Conservation (phyloP, 345 rosid species). For the Hevea brasiliensis region DNA sequence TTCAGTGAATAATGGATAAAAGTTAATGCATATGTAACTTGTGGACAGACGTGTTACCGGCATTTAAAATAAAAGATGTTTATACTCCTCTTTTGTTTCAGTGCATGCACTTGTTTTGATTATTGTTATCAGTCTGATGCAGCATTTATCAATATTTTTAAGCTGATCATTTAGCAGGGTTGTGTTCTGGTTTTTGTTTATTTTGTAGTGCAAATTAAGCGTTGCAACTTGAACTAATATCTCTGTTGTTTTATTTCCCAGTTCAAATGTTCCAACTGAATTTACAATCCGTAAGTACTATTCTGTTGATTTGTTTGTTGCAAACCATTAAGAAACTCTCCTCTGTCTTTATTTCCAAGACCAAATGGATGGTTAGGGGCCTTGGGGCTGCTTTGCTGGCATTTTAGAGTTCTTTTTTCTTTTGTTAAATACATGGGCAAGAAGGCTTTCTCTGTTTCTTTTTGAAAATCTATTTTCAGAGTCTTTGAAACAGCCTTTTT, state of each 20-base stretch:
- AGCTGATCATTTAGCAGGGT: too few species aligned
- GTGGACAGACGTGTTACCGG: too few species aligned
- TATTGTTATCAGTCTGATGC: not conserved
- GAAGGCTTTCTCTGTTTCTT: not conserved
- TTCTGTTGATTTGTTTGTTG: not conserved
- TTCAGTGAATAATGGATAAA: too few species aligned
- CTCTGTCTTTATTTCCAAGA: not conserved
- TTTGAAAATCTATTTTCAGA: not conserved
- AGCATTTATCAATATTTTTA: not conserved
- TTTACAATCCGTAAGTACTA: constrained; percentile 89
- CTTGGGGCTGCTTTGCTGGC: not conserved
- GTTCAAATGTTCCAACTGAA: constrained; percentile 62
- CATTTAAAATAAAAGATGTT: not conserved
- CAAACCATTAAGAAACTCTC: constrained; percentile 1
- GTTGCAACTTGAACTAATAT: constrained; percentile 15
- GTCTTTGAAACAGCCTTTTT: not conserved
- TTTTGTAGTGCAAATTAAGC: not conserved
- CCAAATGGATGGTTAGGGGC: not conserved
- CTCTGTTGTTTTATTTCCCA: constrained; percentile 25
- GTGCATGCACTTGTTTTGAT: not conserved
- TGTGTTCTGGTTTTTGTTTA: too few species aligned
- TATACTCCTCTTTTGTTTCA: not conserved
- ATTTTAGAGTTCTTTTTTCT: not conserved
- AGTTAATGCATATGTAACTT: not conserved
- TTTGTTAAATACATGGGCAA: too few species aligned